A percentile compares a stretch with the other conserved stretches of the same genome.
phyloP scores from a whole-genome alignment of 2,329 filamentous ascomycete species.

The Microcera coccophila region DNA sequence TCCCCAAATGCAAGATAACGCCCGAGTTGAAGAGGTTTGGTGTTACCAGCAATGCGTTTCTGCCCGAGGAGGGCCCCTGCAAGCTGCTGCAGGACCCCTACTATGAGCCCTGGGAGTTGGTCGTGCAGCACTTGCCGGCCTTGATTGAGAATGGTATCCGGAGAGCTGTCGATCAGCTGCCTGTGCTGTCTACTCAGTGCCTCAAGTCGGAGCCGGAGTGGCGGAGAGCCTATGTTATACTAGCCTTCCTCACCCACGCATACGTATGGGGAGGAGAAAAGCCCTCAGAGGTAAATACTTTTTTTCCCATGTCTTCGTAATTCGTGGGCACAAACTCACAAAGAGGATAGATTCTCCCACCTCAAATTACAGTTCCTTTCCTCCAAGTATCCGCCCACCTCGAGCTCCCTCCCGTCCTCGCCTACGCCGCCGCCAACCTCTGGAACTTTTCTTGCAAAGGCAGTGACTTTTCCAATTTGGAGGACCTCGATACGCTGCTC shows the following conservation, averaged over 20 bases:
- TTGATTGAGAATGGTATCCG: constrained; percentile 64
- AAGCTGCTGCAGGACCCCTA: constrained; percentile 63
- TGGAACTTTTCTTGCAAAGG: constrained; percentile 76
- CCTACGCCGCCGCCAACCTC: constrained; percentile 79
- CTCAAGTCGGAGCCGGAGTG: constrained; percentile 67
- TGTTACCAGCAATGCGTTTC: constrained; percentile 64
- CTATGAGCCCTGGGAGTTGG: constrained; percentile 74
- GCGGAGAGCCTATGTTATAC: constrained; percentile 73
- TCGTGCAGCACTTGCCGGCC: constrained; percentile 63
- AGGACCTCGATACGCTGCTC: constrained; percentile 66
- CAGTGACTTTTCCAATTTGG: constrained; percentile 57
- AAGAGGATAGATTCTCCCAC: constrained; percentile 57
- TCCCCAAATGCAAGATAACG: constrained; percentile 14
- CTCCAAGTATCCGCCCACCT: constrained; percentile 67
- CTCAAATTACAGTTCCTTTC: constrained; percentile 73
- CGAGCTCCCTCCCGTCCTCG: constrained; percentile 82
- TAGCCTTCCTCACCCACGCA: constrained; percentile 76
- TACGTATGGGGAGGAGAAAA: constrained; percentile 85
- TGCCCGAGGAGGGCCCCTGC: constrained; percentile 68
- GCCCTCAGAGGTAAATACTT: constrained; percentile 60
- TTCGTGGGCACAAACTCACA: constrained; percentile 14
- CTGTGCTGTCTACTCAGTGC: constrained; percentile 62
- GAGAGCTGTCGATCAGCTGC: constrained; percentile 59
- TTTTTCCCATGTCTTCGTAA: neutral
- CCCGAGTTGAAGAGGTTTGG: constrained; percentile 34